These are phyloP conservation scores for Termitomyces heimii DNA, from an alignment of 768 basidiomycete species.

Conservation along the genomic window DNA sequence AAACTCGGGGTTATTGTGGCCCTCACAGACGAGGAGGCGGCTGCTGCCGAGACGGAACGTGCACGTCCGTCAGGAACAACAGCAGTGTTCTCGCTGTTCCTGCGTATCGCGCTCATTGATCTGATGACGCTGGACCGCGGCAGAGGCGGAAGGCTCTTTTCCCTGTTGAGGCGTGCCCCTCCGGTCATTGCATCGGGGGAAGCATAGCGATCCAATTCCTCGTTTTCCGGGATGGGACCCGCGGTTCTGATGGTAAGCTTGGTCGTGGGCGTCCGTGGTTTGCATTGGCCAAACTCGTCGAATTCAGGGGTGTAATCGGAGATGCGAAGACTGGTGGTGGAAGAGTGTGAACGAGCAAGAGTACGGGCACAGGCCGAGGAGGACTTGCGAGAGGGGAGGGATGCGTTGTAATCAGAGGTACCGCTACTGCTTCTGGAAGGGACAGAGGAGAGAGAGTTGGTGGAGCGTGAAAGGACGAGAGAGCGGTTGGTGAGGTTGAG, in stretches of 20 bases:
- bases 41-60: neutral
- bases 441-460: conserved; percentile 6
- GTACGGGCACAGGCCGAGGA: neutral
- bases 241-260: neutral
- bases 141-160: conserved; percentile 1
- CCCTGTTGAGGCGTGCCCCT: neutral
- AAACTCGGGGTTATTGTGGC: neutral
- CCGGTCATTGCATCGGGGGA: neutral
- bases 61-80: neutral
- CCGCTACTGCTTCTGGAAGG: conserved; percentile 25
- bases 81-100: neutral
- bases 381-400: neutral
- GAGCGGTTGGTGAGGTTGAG: conserved; percentile 45
- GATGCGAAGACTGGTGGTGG: neutral
- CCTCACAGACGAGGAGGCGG: neutral
- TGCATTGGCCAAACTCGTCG: neutral
- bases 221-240: neutral
- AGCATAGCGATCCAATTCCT: neutral
- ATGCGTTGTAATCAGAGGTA: conserved; percentile 20
- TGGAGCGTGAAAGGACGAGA: conserved; percentile 19
- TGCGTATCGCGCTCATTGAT: neutral
- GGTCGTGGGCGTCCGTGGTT: too few species aligned
- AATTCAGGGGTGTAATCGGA: neutral
- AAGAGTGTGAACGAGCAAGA: neutral
- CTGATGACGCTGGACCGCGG: neutral